Conservation (phyloP, 495 filamentous ascomycete species). For the Parachaetomium inaequale region DNA sequence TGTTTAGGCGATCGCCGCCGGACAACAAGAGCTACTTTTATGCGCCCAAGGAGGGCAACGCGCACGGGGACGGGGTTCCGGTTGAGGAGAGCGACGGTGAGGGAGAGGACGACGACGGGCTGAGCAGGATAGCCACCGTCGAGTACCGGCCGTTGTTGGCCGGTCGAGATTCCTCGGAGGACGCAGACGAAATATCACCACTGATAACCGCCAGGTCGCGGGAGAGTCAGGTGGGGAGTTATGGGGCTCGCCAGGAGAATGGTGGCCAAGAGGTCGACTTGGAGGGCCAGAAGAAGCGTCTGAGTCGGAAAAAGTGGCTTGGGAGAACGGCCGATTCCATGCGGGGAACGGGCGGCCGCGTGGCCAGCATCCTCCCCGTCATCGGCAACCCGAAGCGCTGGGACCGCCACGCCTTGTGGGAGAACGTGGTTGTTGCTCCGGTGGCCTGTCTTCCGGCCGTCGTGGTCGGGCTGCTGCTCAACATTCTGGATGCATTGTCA, state of each 20-base stretch:
- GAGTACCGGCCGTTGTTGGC: conserved; percentile 9
- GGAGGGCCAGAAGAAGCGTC: conserved; percentile 44
- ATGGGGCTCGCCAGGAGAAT: conserved; percentile 21
- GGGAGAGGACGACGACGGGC: conserved; percentile 2
- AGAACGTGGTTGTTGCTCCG: conserved; percentile 61
- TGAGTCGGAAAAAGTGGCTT: conserved; percentile 20
- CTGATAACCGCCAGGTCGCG: conserved; percentile 31
- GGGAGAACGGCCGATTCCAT: conserved; percentile 9
- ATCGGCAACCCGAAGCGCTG: conserved; percentile 63
- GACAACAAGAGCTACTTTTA: conserved; percentile 24
- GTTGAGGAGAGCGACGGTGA: conserved; percentile 10
- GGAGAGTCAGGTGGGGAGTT: conserved; percentile 23
- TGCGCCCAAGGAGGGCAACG: conserved; percentile 13
- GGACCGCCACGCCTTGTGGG: conserved; percentile 62
- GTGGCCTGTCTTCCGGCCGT: conserved; percentile 75
- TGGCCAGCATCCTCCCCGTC: conserved; percentile 17
- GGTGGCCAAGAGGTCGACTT: conserved; percentile 32
- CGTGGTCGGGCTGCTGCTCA: conserved; percentile 80
- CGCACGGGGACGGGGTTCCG: conserved; percentile 19
- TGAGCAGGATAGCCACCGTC: conserved; percentile 3
- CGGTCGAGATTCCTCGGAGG: conserved; percentile 21
- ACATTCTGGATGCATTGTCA: conserved; percentile 89
- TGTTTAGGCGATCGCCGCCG: conserved; percentile 57
- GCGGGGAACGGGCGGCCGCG: conserved; percentile 8
- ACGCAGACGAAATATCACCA: conserved; percentile 36